Evolutionary conservation across 176 grass and related monocot species (phyloP), one percentile per base, ranked within the genome.

Genomic region (Eleusine coracana): DNA sequence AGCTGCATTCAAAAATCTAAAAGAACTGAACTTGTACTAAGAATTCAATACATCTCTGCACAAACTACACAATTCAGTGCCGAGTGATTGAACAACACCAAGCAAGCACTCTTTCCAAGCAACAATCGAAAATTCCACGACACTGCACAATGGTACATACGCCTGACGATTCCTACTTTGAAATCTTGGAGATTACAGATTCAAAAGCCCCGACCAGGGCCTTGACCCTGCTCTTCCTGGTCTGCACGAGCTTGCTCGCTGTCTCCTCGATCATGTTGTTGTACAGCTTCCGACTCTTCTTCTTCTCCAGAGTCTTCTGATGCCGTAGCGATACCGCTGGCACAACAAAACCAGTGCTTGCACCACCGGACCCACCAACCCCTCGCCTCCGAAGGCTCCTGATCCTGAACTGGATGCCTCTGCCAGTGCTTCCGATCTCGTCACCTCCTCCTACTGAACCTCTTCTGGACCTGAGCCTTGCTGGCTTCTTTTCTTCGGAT

Each of bases 141-240:
- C 51, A 71, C 73, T 62, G 10, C 15, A 79, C 37, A 5, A 42
- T 1, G 9, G 21, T 3, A 13, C 12, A 9, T 28, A 27, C 6
- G 42, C 16, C 6, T 51, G 6, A 45, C 39, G 75, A 37, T 50
- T 15, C 5, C 80, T 79, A 89, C 71, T 94, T 94, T 36, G 60
- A 69, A 28, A 85, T 92, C 87, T 90, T 94, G 56, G 82, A 90
- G 67, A 94, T 86, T 68, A 94, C 87, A 4, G 90, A 83, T 9
- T 94, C 92, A 5, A 94, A 94, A 2, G 92, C 92, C n/a, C 92
- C 92, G 1, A 92, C 92, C 28, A 94, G 76, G 10, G 92, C 87
- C 90, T 92, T 94, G 9, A 94, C 90, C 82, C 68, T 90, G 83
- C 92, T 94, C 76, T 92, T 94, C 84, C 87, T 92, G 49, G 77